Conservation (phyloP, 1,284 basidiomycete species). For the Pyrrhoderma noxium region DNA sequence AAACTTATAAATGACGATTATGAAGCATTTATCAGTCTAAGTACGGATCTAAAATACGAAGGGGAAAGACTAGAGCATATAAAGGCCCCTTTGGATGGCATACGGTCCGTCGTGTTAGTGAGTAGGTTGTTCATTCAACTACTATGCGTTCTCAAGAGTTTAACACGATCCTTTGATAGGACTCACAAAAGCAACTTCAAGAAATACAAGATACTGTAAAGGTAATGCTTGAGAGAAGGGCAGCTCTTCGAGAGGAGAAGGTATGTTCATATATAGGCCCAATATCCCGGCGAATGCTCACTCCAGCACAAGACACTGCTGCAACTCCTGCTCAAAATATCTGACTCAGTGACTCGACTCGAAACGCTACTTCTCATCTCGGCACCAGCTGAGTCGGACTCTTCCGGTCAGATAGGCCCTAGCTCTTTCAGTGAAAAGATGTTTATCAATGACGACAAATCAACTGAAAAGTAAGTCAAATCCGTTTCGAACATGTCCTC, state of each 20-base stretch:
- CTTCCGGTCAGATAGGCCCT: constrained; percentile 19
- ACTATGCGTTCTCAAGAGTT: background rate
- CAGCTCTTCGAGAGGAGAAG: constrained; percentile 77
- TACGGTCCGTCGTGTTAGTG: constrained; percentile 69
- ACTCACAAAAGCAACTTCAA: constrained; percentile 56
- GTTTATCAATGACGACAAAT: constrained; percentile 23
- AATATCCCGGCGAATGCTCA: constrained; percentile 1
- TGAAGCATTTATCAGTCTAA: constrained; percentile 93
- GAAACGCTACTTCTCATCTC: constrained; percentile 73
- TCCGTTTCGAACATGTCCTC: background rate
- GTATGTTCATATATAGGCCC: constrained; percentile 31
- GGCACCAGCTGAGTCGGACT: constrained; percentile 39
- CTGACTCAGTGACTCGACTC: constrained; percentile 77
- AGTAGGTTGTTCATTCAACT: constrained; percentile 25
- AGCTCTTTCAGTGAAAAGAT: constrained; percentile 6
- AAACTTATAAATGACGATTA: constrained; percentile 97
- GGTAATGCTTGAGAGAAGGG: constrained; percentile 66
- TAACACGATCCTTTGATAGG: constrained; percentile 31
- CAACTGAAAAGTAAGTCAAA: constrained; percentile 33
- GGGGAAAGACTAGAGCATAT: constrained; percentile 64
- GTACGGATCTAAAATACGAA: constrained; percentile 82
- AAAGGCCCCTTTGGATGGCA: constrained; percentile 52
- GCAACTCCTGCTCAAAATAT: constrained; percentile 80
- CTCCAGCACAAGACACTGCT: constrained; percentile 53
- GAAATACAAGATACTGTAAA: constrained; percentile 69